Evolutionary conservation across 768 basidiomycete genomes (phyloP).

Genomic region (Russula vinacea): DNA sequence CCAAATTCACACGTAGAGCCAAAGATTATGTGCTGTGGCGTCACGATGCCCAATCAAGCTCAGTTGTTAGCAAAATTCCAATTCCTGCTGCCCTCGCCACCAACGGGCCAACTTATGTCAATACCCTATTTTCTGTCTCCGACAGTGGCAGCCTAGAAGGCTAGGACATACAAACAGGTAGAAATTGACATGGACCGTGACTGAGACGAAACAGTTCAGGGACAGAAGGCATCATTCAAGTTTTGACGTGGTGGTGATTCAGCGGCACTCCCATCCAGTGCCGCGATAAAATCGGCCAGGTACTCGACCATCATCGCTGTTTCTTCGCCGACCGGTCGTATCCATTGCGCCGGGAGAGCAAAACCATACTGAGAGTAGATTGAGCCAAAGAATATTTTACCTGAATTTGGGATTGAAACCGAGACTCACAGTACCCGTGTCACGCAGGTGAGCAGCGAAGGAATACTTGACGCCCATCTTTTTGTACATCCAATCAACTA

Average conservation of each 20-base stretch:
- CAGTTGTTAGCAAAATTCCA: no score
- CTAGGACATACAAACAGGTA: background rate
- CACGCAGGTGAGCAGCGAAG: slow-evolving; percentile 62
- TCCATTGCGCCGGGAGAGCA: slow-evolving; percentile 65
- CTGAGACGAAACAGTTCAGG: background rate
- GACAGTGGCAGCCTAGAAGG: no score
- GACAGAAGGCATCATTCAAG: background rate
- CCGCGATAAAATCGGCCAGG: slow-evolving; percentile 61
- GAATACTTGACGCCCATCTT: slow-evolving; percentile 56
- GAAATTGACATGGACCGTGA: background rate
- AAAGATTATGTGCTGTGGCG: no score
- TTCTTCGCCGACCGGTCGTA: slow-evolving; percentile 79
- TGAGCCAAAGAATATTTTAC: slow-evolving; percentile 6
- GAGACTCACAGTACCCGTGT: slow-evolving; percentile 62
- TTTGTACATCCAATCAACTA: slow-evolving; percentile 66
- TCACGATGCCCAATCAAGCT: no score
- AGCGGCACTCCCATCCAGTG: slow-evolving; percentile 32
- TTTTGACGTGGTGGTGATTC: slow-evolving; percentile 2
- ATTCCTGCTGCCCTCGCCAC: no score
- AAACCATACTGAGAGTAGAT: slow-evolving; percentile 63
- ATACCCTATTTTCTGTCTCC: no score
- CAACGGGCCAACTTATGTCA: no score
- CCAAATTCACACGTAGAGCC: no score
- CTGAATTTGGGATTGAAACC: no score
- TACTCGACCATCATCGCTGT: slow-evolving; percentile 61